Evolutionary conservation across 805 yeast species (phyloP).

Genomic region (Blastobotrys mokoenaii): DNA sequence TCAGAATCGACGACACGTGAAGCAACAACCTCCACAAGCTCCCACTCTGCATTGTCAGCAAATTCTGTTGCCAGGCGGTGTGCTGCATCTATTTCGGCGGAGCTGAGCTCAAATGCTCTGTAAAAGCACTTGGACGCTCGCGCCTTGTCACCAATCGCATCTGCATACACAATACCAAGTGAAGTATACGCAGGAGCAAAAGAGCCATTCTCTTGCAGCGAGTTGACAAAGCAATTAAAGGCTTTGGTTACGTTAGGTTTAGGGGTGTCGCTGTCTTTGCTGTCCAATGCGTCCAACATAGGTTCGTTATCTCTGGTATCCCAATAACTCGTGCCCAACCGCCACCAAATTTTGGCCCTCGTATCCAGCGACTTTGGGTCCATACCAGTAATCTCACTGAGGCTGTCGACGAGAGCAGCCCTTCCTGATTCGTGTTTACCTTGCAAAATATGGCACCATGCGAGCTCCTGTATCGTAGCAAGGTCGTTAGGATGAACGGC

Average conservation of each 20-base stretch:
- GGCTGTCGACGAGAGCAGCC: constrained; percentile 36
- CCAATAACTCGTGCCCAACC: constrained; percentile 61
- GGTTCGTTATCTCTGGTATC: constrained; percentile 16
- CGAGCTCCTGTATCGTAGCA: constrained; percentile 58
- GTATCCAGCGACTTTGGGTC: constrained; percentile 45
- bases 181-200: constrained; percentile 77
- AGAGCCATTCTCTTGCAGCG: constrained; percentile 55
- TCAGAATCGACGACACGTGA: constrained; percentile 58
- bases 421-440: constrained; percentile 47
- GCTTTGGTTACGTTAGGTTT: constrained; percentile 32
- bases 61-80: constrained; percentile 62
- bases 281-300: neutral
- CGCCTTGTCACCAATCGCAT: constrained; percentile 45
- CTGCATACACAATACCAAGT: constrained; percentile 65
- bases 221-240: constrained; percentile 43
- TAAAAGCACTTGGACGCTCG: constrained; percentile 82
- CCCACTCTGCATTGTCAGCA: constrained; percentile 69
- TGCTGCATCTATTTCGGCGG: constrained; percentile 69
- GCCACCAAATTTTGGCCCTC: constrained; percentile 59
- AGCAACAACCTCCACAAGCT: constrained; percentile 67
- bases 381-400: constrained; percentile 39
- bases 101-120: constrained; percentile 82
- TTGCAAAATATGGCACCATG: constrained; percentile 67
- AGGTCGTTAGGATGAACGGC: constrained; percentile 41
- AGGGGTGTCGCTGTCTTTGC: constrained; percentile 19